Percentiles rank a stretch among this genome's conserved stretches.
phyloP scores from a whole-genome alignment of 2,329 filamentous ascomycete species.

The Byssoonygena ceratinophila region DNA sequence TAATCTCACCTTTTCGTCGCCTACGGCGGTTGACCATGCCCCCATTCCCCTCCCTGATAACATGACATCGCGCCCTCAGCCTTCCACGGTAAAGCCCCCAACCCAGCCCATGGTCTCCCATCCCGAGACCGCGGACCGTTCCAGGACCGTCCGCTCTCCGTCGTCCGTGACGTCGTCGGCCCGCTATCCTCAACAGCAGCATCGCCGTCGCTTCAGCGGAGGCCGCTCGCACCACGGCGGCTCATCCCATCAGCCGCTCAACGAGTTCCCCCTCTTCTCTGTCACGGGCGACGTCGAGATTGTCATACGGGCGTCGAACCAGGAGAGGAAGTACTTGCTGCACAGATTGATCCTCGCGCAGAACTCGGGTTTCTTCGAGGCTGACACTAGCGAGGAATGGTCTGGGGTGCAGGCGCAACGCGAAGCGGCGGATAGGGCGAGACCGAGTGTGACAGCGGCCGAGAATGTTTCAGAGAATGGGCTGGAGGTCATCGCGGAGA shows the following conservation, averaged over 20 bases:
- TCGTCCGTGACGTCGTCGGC: constrained; percentile 55
- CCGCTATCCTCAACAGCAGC: constrained; percentile 19
- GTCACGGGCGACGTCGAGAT: constrained; percentile 92
- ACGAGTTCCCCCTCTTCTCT: constrained; percentile 86
- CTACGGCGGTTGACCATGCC: constrained; percentile 4
- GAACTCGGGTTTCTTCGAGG: constrained; percentile 89
- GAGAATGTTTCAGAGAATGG: constrained; percentile 38
- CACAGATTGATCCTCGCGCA: constrained; percentile 79
- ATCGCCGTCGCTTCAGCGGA: constrained; percentile 58
- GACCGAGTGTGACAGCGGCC: constrained; percentile 35
- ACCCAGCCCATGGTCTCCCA: constrained; percentile 32
- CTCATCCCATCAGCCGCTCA: constrained; percentile 58
- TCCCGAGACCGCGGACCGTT: constrained; percentile 37
- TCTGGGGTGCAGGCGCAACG: constrained; percentile 34
- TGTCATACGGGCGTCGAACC: constrained; percentile 53
- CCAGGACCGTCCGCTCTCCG: constrained; percentile 50
- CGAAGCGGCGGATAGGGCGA: constrained; percentile 1
- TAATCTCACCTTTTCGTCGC: neutral
- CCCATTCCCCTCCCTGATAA: neutral
- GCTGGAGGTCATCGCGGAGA: constrained; percentile 29
- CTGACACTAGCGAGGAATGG: constrained; percentile 72
- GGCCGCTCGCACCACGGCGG: constrained; percentile 66
- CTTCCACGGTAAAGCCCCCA: constrained; percentile 7
- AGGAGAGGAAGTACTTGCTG: constrained; percentile 74
- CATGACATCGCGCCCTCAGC: constrained; percentile 11